phyloP scores from a whole-genome alignment of 2,329 filamentous ascomycete genomes.

The Endocalyx cinctus region DNA sequence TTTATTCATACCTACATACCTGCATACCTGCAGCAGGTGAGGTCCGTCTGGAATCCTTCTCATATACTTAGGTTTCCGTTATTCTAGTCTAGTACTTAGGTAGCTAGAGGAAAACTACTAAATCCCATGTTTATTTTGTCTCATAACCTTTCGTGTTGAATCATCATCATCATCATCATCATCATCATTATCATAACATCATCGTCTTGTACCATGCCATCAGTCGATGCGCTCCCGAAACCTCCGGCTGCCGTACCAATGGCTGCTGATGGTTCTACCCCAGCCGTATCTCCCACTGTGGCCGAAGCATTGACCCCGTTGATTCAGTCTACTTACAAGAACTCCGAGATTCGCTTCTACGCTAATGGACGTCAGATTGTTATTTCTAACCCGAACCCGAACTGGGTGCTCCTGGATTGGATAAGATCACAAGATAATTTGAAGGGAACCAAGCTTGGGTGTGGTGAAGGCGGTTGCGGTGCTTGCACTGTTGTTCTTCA shows the following conservation, averaged over 20 bases:
- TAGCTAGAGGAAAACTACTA: too few species aligned
- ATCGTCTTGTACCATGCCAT: too few species aligned
- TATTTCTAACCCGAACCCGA: conserved; percentile 21
- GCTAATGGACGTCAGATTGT: conserved; percentile 24
- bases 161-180: too few species aligned
- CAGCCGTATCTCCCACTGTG: conserved; percentile 5
- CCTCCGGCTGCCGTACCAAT: neutral
- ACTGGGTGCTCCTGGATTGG: conserved; percentile 27
- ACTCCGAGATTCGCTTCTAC: conserved; percentile 24
- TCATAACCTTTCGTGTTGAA: too few species aligned
- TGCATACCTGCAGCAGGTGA: too few species aligned
- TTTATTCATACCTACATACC: too few species aligned
- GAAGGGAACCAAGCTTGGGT: conserved; percentile 47
- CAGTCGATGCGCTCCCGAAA: too few species aligned
- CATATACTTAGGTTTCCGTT: too few species aligned
- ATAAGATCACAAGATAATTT: conserved; percentile 16
- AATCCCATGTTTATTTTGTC: too few species aligned
- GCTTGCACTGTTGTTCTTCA: conserved; percentile 90
- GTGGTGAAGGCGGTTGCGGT: conserved; percentile 90
- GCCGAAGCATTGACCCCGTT: conserved; percentile 15
- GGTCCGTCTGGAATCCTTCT: too few species aligned
- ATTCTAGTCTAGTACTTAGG: too few species aligned
- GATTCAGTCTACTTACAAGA: conserved; percentile 25
- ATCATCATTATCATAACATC: too few species aligned
- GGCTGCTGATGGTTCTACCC: neutral